Conservation (phyloP, 352 stramenopile genomes). For the Pythium scleroteichum region DNA sequence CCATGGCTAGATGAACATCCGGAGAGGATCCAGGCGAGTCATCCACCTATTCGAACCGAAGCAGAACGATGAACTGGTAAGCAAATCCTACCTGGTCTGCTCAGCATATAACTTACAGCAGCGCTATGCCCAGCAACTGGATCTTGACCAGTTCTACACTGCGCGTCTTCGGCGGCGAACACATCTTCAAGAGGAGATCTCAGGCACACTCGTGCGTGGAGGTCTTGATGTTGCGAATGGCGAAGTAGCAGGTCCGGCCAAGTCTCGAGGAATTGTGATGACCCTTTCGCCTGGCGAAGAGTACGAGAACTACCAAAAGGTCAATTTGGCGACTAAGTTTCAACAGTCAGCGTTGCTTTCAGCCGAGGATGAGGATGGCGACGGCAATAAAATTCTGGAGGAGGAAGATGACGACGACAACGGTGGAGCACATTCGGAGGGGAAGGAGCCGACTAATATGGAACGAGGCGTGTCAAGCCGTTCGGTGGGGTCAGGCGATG, state of each 20-base stretch:
- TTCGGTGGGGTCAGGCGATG: neutral
- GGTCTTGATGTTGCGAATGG: slow-evolving; percentile 27
- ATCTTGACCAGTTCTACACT: slow-evolving; percentile 60
- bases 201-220: slow-evolving; percentile 36
- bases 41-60: slow-evolving; percentile 33
- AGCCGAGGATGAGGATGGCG: slow-evolving; percentile 31
- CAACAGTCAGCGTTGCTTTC: slow-evolving; percentile 30
- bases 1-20: slow-evolving; percentile 32
- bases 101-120: no score
- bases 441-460: neutral
- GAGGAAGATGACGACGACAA: slow-evolving; percentile 11
- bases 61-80: slow-evolving; percentile 24
- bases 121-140: slow-evolving; percentile 38
- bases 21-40: slow-evolving; percentile 28
- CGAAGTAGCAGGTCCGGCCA: slow-evolving; percentile 35
- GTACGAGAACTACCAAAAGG: slow-evolving; percentile 72
- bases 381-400: slow-evolving; percentile 12
- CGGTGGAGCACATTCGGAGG: neutral
- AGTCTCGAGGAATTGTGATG: slow-evolving; percentile 55
- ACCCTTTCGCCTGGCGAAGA: slow-evolving; percentile 67
- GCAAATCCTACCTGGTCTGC: neutral
- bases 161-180: slow-evolving; percentile 51
- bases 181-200: slow-evolving; percentile 56
- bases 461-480: neutral
- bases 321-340: slow-evolving; percentile 40